These are phyloP conservation scores for Sordariomycetes sp. DNA, from an alignment of 2,329 filamentous ascomycete species.

Conservation along the genomic window DNA sequence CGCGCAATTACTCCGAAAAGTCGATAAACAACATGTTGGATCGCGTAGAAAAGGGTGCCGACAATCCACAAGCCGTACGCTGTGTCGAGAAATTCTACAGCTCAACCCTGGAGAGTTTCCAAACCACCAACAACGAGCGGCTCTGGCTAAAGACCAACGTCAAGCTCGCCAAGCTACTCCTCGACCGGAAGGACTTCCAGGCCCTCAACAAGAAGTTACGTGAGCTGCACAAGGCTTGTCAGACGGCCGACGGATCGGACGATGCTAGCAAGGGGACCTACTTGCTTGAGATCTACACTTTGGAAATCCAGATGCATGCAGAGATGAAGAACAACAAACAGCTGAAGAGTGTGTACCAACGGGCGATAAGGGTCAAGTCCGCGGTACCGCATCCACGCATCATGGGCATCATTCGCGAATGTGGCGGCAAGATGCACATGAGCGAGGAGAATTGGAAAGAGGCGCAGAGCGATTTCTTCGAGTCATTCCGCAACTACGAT, in stretches of 20 bases:
- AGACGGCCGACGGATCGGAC: slow-evolving; percentile 75
- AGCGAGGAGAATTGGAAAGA: slow-evolving; percentile 99
- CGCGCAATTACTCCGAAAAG: slow-evolving; percentile 96
- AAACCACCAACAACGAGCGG: slow-evolving; percentile 94
- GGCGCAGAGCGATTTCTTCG: slow-evolving; percentile 95
- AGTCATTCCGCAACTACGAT: slow-evolving; percentile 98
- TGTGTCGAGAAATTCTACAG: slow-evolving; percentile 95
- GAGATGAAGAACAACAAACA: slow-evolving; percentile 97
- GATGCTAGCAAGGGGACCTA: slow-evolving; percentile 96
- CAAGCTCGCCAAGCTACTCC: slow-evolving; percentile 83
- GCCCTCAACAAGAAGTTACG: slow-evolving; percentile 74
- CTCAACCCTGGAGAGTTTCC: slow-evolving; percentile 85
- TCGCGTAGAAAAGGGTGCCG: slow-evolving; percentile 85
- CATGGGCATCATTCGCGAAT: slow-evolving; percentile 98
- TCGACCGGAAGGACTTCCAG: slow-evolving; percentile 83
- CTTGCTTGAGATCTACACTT: slow-evolving; percentile 86
- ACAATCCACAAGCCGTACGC: slow-evolving; percentile 58
- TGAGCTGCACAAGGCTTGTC: slow-evolving; percentile 83
- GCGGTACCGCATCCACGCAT: slow-evolving; percentile 97
- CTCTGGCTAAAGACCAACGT: slow-evolving; percentile 98
- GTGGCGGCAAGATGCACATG: slow-evolving; percentile 99
- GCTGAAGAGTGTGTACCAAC: slow-evolving; percentile 84
- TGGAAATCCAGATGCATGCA: slow-evolving; percentile 98
- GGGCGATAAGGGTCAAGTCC: slow-evolving; percentile 85
- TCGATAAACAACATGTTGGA: slow-evolving; percentile 99